These are phyloP conservation scores for Mycena pura DNA, from an alignment of 768 basidiomycete species.

Conservation along the genomic window DNA sequence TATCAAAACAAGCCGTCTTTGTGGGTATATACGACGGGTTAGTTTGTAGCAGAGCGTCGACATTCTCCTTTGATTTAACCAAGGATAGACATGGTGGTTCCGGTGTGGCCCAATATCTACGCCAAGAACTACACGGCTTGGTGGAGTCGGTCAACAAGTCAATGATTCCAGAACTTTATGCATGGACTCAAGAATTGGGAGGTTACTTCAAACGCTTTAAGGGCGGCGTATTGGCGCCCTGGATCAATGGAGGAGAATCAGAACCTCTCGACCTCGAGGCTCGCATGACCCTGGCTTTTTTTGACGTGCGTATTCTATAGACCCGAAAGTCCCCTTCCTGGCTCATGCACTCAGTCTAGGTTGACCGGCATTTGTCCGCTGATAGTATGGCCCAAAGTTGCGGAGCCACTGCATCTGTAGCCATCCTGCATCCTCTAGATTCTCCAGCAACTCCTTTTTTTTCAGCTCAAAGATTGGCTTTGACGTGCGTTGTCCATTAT, in stretches of 20 bases:
- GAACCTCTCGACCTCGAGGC: slow-evolving; percentile 77
- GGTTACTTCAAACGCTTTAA: slow-evolving; percentile 92
- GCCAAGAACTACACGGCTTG: slow-evolving; percentile 84
- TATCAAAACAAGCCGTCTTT: slow-evolving; percentile 81
- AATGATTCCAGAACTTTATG: slow-evolving; percentile 75
- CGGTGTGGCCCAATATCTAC: slow-evolving; percentile 85
- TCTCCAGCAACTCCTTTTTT: slow-evolving; percentile 83
- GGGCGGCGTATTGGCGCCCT: slow-evolving; percentile 80
- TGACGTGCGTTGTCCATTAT: slow-evolving; percentile 53
- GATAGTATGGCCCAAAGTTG: slow-evolving; percentile 74
- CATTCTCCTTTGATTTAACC: slow-evolving; percentile 11
- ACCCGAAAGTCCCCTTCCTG: slow-evolving; percentile 1
- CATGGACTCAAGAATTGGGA: slow-evolving; percentile 79
- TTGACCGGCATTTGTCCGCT: slow-evolving; percentile 75
- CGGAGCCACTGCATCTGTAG: slow-evolving; percentile 92
- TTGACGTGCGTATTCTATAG: slow-evolving; percentile 61
- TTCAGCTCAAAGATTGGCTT: slow-evolving; percentile 69
- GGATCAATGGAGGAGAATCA: slow-evolving; percentile 51
- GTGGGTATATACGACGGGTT: slow-evolving; percentile 94
- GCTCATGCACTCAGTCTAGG: slow-evolving; percentile 47
- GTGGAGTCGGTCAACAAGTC: slow-evolving; percentile 80
- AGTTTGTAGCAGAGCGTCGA: slow-evolving; percentile 28
- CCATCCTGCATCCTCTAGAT: slow-evolving; percentile 91
- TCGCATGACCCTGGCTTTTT: slow-evolving; percentile 85
- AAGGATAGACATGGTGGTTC: slow-evolving; percentile 85